These are phyloP conservation scores for Xerocomus cyaneibrunnescens DNA, from an alignment of 1,284 basidiomycete species.

Conservation along the genomic window DNA sequence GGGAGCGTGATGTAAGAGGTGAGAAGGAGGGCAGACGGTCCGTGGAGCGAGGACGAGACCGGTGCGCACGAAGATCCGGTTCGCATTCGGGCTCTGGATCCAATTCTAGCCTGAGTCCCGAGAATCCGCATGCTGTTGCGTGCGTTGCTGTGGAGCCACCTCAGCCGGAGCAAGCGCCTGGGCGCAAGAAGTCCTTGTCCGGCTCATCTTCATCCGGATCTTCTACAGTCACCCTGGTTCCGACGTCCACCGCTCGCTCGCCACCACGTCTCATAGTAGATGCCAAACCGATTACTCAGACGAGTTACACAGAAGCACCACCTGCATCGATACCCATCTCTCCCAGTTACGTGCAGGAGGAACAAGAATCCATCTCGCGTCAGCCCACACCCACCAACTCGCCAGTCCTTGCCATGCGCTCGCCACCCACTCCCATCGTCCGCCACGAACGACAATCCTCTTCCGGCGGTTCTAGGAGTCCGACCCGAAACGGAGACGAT, in stretches of 20 bases:
- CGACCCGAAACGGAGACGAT: conserved; percentile 28
- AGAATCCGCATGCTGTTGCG: conserved; percentile 25
- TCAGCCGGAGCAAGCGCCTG: conserved; percentile 12
- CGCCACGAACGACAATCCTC: conserved; percentile 32
- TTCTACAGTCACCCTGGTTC: conserved; percentile 18
- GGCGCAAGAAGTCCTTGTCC: conserved; percentile 15
- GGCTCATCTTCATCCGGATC: conserved; percentile 31
- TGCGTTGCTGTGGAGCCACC: conserved; percentile 12
- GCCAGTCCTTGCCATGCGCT: conserved; percentile 27
- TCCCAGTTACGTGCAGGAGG: conserved; percentile 26
- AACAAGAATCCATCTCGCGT: conserved; percentile 29
- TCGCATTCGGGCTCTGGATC: conserved; percentile 31
- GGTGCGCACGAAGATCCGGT: conserved; percentile 45
- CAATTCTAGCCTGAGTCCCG: conserved; percentile 49
- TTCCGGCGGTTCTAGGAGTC: conserved; percentile 26
- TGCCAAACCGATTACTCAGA: conserved; percentile 31
- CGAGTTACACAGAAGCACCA: conserved; percentile 23
- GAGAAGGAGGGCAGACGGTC: conserved; percentile 33
- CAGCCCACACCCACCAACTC: conserved; percentile 37
- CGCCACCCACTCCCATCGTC: conserved; percentile 10
- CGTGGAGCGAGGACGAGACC: conserved; percentile 41
- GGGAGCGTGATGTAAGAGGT: conserved; percentile 29
- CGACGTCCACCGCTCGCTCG: conserved; percentile 12
- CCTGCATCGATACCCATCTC: conserved; percentile 23
- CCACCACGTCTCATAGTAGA: conserved; percentile 33